These are phyloP conservation scores for Chamaecrista fasciculata DNA, from an alignment of 306 rosid species.

Conservation along the genomic window DNA sequence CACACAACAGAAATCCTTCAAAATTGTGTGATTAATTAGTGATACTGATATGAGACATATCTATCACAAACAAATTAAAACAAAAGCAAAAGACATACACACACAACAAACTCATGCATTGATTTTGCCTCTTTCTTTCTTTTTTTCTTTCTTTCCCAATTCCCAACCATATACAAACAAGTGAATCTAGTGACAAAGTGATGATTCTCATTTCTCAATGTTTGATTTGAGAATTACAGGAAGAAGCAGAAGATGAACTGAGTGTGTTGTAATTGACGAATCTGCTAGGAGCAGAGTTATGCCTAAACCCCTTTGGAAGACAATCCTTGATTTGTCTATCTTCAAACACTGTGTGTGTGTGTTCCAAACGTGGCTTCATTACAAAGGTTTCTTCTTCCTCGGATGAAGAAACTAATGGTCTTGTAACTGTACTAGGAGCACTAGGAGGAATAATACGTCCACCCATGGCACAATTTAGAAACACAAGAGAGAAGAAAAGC, in stretches of 20 bases:
- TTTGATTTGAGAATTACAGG: no score
- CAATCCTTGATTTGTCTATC: constrained; percentile 60
- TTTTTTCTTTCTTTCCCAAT: no score
- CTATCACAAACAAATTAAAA: not conserved
- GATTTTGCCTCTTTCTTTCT: no score
- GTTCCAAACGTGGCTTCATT: constrained; percentile 49
- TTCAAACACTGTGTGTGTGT: constrained; percentile 37
- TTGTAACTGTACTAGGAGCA: constrained; percentile 76
- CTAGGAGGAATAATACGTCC: constrained; percentile 71
- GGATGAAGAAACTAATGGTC: constrained; percentile 53
- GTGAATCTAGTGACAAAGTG: no score
- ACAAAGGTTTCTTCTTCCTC: constrained; percentile 40
- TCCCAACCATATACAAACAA: constrained; percentile 38
- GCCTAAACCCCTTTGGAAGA: constrained; percentile 71
- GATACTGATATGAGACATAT: not conserved
- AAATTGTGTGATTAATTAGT: constrained; percentile 30
- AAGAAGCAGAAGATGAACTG: no score
- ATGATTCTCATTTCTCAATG: no score
- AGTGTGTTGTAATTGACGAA: constrained; percentile 54
- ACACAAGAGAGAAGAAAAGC: constrained; percentile 40
- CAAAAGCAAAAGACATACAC: not conserved
- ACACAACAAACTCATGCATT: not conserved
- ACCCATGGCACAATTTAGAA: constrained; percentile 41
- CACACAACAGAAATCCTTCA: constrained; percentile 24
- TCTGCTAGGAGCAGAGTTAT: constrained; percentile 74